Percentiles rank a stretch among this genome's conserved stretches.
Evolutionary conservation across 352 stramenopile species (phyloP).

Genomic region (Globisporangium sylvaticum): DNA sequence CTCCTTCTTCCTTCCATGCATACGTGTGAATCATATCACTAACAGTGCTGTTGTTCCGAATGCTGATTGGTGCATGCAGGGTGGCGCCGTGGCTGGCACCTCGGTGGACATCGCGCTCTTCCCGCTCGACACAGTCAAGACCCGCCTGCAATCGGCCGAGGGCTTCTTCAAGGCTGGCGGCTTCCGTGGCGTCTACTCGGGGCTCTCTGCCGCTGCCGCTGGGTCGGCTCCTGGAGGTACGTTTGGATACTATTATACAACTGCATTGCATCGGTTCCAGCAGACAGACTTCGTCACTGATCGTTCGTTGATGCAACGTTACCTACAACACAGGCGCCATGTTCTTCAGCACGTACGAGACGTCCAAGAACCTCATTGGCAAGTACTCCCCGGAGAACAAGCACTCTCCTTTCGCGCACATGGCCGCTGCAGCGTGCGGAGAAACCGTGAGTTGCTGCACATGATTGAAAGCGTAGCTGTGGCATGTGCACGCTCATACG

Average conservation of each 20-base stretch:
- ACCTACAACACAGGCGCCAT: constrained; percentile 53
- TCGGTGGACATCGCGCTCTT: constrained; percentile 98
- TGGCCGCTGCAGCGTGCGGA: constrained; percentile 92
- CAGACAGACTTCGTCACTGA: not conserved
- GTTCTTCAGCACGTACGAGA: constrained; percentile 91
- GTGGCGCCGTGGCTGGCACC: constrained; percentile 94
- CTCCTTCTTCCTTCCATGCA: not conserved
- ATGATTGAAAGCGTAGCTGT: not conserved
- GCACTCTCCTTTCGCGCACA: constrained; percentile 91
- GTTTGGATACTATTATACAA: not conserved
- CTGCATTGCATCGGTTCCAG: not conserved
- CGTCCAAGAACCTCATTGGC: constrained; percentile 76
- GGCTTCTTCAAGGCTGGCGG: constrained; percentile 97
- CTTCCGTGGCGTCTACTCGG: constrained; percentile 92
- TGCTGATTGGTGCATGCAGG: constrained; percentile 25
- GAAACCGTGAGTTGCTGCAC: constrained; percentile 77
- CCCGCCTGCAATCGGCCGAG: constrained; percentile 93
- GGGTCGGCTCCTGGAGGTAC: constrained; percentile 89
- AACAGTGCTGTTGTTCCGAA: not conserved
- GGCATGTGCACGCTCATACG: not conserved
- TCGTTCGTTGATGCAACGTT: not conserved
- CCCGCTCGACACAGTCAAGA: constrained; percentile 99
- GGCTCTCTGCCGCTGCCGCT: constrained; percentile 86
- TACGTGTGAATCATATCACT: not conserved
- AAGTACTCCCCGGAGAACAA: constrained; percentile 53